Conservation (phyloP, 2,329 filamentous ascomycete species). For the Metarhizium robertsii region DNA sequence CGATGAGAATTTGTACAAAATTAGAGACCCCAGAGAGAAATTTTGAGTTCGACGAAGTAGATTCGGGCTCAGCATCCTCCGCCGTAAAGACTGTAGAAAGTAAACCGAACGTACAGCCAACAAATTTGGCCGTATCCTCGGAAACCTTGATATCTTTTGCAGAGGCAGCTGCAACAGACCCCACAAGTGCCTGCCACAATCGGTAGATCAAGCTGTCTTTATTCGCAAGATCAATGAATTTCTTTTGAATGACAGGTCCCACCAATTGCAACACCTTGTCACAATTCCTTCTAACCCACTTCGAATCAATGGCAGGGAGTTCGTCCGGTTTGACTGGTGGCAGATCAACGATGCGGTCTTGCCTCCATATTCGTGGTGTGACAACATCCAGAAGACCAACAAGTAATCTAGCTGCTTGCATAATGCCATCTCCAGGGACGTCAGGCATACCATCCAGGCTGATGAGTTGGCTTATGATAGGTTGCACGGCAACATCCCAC, state of each 20-base stretch:
- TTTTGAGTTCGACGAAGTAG: constrained; percentile 26
- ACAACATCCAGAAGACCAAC: constrained; percentile 57
- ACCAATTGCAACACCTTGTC: constrained; percentile 54
- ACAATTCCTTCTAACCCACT: constrained; percentile 74
- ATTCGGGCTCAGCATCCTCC: neutral
- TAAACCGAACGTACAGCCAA: constrained; percentile 61
- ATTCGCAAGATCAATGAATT: constrained; percentile 53
- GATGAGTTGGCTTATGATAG: constrained; percentile 52
- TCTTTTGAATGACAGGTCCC: constrained; percentile 48
- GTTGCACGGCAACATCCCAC: constrained; percentile 68
- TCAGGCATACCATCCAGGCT: constrained; percentile 23
- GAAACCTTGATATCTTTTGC: constrained; percentile 86
- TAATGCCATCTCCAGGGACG: constrained; percentile 39
- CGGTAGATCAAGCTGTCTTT: constrained; percentile 41
- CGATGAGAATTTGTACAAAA: constrained; percentile 38
- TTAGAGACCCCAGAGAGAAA: constrained; percentile 46
- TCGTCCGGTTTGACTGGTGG: constrained; percentile 57
- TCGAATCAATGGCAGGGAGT: constrained; percentile 72
- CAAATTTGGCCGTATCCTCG: constrained; percentile 69
- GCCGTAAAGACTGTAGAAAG: constrained; percentile 44
- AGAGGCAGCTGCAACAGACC: constrained; percentile 56
- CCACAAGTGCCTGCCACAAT: constrained; percentile 54
- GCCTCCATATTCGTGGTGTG: constrained; percentile 58
- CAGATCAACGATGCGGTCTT: constrained; percentile 57
- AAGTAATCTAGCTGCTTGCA: constrained; percentile 59